Percentiles rank a stretch among this genome's conserved stretches.
phyloP scores from a whole-genome alignment of 495 filamentous ascomycete genomes.

The Corynascus novoguineensis region DNA sequence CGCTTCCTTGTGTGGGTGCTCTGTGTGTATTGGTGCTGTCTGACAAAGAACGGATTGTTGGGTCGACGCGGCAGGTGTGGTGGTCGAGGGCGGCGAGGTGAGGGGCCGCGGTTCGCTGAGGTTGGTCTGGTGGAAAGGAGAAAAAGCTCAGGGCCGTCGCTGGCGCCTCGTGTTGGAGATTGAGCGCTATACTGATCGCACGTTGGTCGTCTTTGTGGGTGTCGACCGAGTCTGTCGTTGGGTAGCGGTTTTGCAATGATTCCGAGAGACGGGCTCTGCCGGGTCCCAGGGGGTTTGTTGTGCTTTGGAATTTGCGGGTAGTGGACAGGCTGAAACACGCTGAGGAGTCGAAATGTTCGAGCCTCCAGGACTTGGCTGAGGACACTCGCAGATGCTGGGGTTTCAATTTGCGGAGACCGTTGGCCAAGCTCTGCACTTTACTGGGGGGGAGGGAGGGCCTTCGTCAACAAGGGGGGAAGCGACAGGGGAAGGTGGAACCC shows the following conservation, averaged over 20 bases:
- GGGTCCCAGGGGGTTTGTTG: slow-evolving; percentile 26
- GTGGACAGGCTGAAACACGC: slow-evolving; percentile 43
- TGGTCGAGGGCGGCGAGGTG: slow-evolving; percentile 10
- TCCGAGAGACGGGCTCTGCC: slow-evolving; percentile 1
- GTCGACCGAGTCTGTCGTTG: slow-evolving; percentile 3
- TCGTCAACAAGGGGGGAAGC: neutral
- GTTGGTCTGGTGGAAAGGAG: neutral
- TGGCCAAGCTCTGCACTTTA: neutral
- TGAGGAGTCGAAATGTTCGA: slow-evolving; percentile 39
- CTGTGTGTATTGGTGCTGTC: neutral
- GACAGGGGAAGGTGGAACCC: neutral
- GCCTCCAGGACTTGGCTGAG: slow-evolving; percentile 26
- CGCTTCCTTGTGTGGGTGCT: neutral
- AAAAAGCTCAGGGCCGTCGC: slow-evolving; percentile 13
- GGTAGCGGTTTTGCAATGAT: slow-evolving; percentile 15
- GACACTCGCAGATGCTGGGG: slow-evolving; percentile 11
- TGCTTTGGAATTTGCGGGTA: slow-evolving; percentile 29
- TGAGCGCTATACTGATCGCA: neutral
- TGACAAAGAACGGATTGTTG: slow-evolving; percentile 10
- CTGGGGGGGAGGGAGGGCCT: neutral
- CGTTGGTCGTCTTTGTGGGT: neutral
- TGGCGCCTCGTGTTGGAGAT: slow-evolving; percentile 13
- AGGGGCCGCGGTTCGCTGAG: neutral
- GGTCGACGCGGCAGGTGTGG: slow-evolving; percentile 10
- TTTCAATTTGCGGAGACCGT: neutral